phyloP scores from a whole-genome alignment of 2,329 filamentous ascomycete species.

The Beauveria pseudobassiana region DNA sequence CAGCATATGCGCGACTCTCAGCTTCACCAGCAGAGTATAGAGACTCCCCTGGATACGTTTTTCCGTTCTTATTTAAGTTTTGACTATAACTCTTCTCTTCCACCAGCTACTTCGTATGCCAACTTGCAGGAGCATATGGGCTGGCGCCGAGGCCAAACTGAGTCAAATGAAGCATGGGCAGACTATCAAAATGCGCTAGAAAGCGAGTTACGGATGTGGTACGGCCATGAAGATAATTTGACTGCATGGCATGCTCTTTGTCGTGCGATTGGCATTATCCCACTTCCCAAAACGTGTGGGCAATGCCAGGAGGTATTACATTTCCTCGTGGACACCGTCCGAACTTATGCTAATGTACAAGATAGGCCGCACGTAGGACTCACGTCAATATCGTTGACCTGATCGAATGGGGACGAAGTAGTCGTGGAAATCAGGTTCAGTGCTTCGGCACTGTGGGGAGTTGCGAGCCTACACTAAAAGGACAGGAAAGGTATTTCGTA shows the following conservation, averaged over 20 bases:
- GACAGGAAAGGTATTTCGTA: too few species aligned
- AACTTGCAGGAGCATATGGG: neutral
- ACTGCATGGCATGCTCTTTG: conserved; percentile 6
- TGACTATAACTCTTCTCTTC: conserved; percentile 4
- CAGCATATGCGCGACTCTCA: neutral
- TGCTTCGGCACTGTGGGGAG: neutral
- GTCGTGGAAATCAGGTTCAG: neutral
- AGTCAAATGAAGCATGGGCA: neutral
- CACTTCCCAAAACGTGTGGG: neutral
- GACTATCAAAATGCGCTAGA: conserved; percentile 5
- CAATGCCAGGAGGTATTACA: neutral
- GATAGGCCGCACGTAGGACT: conserved; percentile 3
- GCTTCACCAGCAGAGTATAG: conserved; percentile 1
- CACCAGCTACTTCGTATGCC: neutral
- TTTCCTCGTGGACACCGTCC: too few species aligned
- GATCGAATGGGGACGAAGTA: conserved; percentile 13
- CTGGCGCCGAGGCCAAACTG: neutral
- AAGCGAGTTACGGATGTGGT: conserved; percentile 2
- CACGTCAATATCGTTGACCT: conserved; percentile 11
- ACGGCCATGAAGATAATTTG: conserved; percentile 3
- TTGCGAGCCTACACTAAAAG: too few species aligned
- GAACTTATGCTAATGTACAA: neutral
- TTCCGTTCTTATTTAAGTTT: conserved; percentile 12
- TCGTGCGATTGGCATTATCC: neutral
- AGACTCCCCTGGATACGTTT: conserved; percentile 15